A percentile compares a stretch with the other conserved stretches of the same genome.
These are phyloP conservation scores for Candolleomyces eurysporus DNA, from an alignment of 768 basidiomycete species.

Conservation along the genomic window DNA sequence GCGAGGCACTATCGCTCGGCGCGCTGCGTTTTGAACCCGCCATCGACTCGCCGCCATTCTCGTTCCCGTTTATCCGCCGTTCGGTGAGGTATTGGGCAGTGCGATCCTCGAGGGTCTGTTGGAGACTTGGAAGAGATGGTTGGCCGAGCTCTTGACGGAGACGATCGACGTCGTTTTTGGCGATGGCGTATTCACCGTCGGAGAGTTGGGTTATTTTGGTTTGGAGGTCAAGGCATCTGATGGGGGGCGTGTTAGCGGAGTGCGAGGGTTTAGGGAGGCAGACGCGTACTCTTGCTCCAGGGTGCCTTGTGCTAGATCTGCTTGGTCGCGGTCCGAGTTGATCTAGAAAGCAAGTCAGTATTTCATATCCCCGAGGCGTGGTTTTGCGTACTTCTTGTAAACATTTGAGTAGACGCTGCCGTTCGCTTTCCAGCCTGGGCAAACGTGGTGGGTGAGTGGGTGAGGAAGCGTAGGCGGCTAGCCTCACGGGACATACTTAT, in stretches of 20 bases:
- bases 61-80: conserved; percentile 55
- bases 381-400: conserved; percentile 58
- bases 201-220: conserved; percentile 63
- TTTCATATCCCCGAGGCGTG: neutral
- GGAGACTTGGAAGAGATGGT: conserved; percentile 66
- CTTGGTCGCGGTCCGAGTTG: conserved; percentile 79
- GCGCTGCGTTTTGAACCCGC: conserved; percentile 26
- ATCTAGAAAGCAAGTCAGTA: conserved; percentile 40
- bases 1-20: conserved; percentile 19
- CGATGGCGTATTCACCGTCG: conserved; percentile 72
- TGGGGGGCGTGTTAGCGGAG: neutral
- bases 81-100: conserved; percentile 54
- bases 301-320: conserved; percentile 65
- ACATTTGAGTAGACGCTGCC: conserved; percentile 62
- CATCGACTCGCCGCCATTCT: conserved; percentile 7
- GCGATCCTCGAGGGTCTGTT: conserved; percentile 74
- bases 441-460: neutral
- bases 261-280: neutral
- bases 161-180: conserved; percentile 75
- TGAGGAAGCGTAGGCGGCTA: neutral
- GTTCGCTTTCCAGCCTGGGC: conserved; percentile 73
- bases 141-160: conserved; percentile 77
- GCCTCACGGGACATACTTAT: conserved; percentile 51
- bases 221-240: conserved; percentile 65
- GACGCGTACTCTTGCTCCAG: conserved; percentile 64